Percentiles rank a stretch among this genome's conserved stretches.
Conservation (phyloP, 331 rosid species). For the Malus hybrid region DNA sequence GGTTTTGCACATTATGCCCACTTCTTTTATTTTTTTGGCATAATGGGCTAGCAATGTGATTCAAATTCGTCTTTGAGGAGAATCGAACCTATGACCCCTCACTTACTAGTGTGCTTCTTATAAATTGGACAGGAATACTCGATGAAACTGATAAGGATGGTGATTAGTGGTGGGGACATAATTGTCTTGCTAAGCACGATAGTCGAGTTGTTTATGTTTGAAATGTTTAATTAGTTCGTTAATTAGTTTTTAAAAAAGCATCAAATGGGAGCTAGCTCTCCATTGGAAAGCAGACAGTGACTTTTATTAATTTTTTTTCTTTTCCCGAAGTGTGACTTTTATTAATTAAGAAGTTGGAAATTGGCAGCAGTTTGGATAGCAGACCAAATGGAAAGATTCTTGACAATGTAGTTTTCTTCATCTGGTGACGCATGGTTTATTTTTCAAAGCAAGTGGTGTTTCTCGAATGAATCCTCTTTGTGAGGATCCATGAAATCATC, state of each 20-base stretch:
- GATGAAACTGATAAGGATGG: neutral
- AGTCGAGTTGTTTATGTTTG: slow-evolving; percentile 15
- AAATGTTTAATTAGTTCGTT: neutral
- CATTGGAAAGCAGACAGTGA: neutral
- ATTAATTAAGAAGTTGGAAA: slow-evolving; percentile 13
- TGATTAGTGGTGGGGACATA: slow-evolving; percentile 3
- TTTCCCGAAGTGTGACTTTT: neutral
- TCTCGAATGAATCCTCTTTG: too few species aligned
- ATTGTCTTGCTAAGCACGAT: slow-evolving; percentile 17
- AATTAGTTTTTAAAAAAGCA: slow-evolving; percentile 7
- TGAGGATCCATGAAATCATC: too few species aligned
- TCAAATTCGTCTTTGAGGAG: accelerated
- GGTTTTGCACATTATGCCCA: neutral
- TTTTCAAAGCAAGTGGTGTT: neutral
- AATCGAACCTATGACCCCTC: too few species aligned
- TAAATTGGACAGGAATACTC: too few species aligned
- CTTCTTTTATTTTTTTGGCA: neutral
- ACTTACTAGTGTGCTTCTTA: too few species aligned
- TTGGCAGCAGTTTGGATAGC: slow-evolving; percentile 3
- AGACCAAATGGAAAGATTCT: slow-evolving; percentile 20
- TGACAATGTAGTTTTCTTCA: slow-evolving; percentile 25
- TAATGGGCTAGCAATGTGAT: too few species aligned
- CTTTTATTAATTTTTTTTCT: neutral
- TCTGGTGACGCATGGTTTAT: neutral
- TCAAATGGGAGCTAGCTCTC: neutral